Evolutionary conservation across 140 eudicot genomes (phyloP), one percentile per base, ranked within the genome.

Genomic region (Anethum foeniculum): DNA sequence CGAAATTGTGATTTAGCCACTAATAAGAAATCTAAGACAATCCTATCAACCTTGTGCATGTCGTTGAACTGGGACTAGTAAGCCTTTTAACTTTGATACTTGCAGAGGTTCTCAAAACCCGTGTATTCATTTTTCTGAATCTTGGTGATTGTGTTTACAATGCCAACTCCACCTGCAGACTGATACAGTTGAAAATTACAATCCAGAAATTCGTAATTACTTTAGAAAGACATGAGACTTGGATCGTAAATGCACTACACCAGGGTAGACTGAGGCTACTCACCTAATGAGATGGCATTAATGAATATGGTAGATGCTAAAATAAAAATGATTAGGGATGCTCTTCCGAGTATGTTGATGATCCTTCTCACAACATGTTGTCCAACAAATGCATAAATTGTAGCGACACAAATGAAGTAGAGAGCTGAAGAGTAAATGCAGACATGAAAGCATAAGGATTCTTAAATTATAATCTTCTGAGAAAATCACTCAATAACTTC

Each of bases 71-170:
- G 27, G 21, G 54, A 30, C 6, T 9, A 67, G 56, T 23, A 44
- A 43, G 18, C 47, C 38, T 67, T 78, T 78, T 77, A 86, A 38
- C 44, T 82, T 7, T 88, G 84, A 48, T 95, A 95, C 87, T 88
- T 92, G 97, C 99, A 95, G 73, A 95, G 90, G 85, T 89, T 83
- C 86, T 95, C 99, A 30, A 95, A 95, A 65, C 97, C 99, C 99
- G 92, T 95, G 85, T 92, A 92, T 41, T 91, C 99, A 34, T 92
- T 87, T 16, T 81, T 79, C 76, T 86, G 75, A 60, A 95, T 71
- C 90, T 92, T 92, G 78, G 85, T 88, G 48, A 95, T 89, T 97
- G 91, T 95, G 86, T 95, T 86, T 14, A 89, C 86, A 80, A 95
- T 89, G 71, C 99, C 97, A 82, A 95, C 97, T 71, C 99, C 99